phyloP scores from a whole-genome alignment of 305 asterid genomes.

The Fraxinus angustifolia region DNA sequence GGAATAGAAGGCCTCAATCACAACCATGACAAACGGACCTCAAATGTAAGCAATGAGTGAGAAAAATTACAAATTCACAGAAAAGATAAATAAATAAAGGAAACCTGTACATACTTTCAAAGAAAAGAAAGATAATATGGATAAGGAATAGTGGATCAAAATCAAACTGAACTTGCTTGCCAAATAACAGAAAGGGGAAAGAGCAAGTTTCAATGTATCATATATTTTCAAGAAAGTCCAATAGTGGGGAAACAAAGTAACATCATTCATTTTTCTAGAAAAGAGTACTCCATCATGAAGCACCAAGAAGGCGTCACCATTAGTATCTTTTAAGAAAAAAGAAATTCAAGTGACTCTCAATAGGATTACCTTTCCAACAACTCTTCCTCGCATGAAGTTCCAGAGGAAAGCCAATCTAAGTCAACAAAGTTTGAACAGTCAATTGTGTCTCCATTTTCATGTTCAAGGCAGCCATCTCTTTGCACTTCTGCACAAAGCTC shows the following conservation, averaged over 20 bases:
- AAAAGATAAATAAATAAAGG: not conserved
- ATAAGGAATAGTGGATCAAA: not conserved
- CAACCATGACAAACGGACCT: not conserved
- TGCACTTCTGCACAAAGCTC: constrained; percentile 60
- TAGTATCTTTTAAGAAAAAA: not conserved
- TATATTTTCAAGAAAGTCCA: not conserved
- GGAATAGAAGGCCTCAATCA: not conserved
- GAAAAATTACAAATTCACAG: not conserved
- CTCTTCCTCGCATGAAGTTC: constrained; percentile 90
- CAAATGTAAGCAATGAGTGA: not conserved
- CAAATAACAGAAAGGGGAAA: not conserved
- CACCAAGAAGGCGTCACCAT: not conserved
- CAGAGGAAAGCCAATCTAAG: constrained; percentile 91
- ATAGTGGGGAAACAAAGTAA: not conserved
- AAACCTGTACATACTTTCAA: not conserved
- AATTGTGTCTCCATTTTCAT: constrained; percentile 56
- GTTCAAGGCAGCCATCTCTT: constrained; percentile 50
- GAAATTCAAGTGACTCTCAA: constrained; percentile 4
- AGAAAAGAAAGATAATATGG: not conserved
- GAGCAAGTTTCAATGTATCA: not conserved
- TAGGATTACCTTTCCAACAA: constrained; percentile 63
- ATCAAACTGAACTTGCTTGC: not conserved
- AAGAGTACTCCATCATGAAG: not conserved
- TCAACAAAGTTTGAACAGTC: constrained; percentile 90
- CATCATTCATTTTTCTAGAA: not conserved